These are phyloP conservation scores for Rhodotorula sp. DNA, from an alignment of 1,284 basidiomycete genomes.

Conservation along the genomic window DNA sequence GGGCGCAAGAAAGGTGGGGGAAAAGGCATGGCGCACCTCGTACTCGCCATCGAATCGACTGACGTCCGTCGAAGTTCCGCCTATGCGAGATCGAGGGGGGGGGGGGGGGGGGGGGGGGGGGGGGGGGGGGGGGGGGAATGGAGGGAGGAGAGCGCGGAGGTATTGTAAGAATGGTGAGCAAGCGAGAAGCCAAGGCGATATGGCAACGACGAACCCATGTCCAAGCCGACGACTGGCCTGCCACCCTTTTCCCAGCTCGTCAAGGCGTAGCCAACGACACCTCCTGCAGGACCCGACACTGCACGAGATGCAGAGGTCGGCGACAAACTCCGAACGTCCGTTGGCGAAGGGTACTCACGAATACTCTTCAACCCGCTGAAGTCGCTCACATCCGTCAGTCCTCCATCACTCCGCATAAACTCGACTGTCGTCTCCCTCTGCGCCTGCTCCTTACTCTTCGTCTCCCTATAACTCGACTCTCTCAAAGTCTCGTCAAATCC, in stretches of 20 bases:
- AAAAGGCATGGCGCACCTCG: slow-evolving; percentile 52
- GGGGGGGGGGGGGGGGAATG: too few relatives aligned
- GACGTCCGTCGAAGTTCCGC: slow-evolving; percentile 83
- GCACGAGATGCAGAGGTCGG: neutral
- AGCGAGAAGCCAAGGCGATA: too few relatives aligned
- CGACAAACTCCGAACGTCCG: slow-evolving; percentile 29
- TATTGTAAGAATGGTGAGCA: too few relatives aligned
- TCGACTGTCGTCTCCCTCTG: slow-evolving; percentile 67
- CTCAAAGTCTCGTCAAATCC: slow-evolving; percentile 82
- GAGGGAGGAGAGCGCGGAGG: too few relatives aligned
- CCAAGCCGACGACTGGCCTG: slow-evolving; percentile 64
- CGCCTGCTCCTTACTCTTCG: slow-evolving; percentile 78
- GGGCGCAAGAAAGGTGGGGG: neutral
- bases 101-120: too few relatives aligned
- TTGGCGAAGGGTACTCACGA: slow-evolving; percentile 80
- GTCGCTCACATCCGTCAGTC: slow-evolving; percentile 72
- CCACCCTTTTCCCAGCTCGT: slow-evolving; percentile 73
- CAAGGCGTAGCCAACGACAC: slow-evolving; percentile 80
- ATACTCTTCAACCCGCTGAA: slow-evolving; percentile 88
- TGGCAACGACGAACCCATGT: slow-evolving; percentile 45
- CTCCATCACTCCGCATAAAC: slow-evolving; percentile 87
- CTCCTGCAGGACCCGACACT: slow-evolving; percentile 80
- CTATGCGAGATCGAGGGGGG: too few relatives aligned
- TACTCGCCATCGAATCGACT: slow-evolving; percentile 80
- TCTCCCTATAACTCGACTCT: slow-evolving; percentile 59